phyloP scores from a whole-genome alignment of 192 early-diverging fungal genomes.

The Backusella psychrophila region DNA sequence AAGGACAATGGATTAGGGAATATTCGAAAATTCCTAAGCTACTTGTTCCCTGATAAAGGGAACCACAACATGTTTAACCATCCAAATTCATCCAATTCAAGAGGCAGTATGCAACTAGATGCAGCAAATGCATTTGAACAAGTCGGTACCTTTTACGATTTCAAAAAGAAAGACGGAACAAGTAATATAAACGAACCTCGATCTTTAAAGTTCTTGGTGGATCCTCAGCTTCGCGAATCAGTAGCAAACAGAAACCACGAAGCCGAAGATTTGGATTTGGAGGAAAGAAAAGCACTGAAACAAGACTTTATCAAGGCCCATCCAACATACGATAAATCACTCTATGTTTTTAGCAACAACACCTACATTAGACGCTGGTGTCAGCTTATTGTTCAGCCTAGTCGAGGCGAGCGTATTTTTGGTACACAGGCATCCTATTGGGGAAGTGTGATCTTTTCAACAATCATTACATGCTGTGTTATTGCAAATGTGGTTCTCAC shows the following conservation, averaged over 20 bases:
- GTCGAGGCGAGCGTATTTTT: slow-evolving; percentile 45
- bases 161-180: slow-evolving; percentile 5
- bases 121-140: slow-evolving; percentile 22
- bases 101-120: slow-evolving; percentile 19
- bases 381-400: slow-evolving; percentile 48
- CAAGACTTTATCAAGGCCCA: slow-evolving; percentile 42
- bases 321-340: slow-evolving; percentile 49
- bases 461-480: slow-evolving; percentile 46
- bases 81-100: not conserved
- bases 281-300: slow-evolving; percentile 40
- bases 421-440: slow-evolving; percentile 38
- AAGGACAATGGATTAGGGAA: not conserved
- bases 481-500: slow-evolving; percentile 48
- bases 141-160: slow-evolving; percentile 24
- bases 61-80: not conserved
- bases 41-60: not conserved
- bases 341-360: slow-evolving; percentile 48
- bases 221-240: slow-evolving; percentile 17
- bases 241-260: slow-evolving; percentile 22
- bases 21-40: not conserved
- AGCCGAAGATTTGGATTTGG: slow-evolving; percentile 24
- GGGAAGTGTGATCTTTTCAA: slow-evolving; percentile 43
- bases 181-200: slow-evolving; percentile 11
- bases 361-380: slow-evolving; percentile 46
- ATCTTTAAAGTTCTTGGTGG: slow-evolving; percentile 21